Conservation (phyloP, 208 protist species). For the Trypanosoma cruzi region DNA sequence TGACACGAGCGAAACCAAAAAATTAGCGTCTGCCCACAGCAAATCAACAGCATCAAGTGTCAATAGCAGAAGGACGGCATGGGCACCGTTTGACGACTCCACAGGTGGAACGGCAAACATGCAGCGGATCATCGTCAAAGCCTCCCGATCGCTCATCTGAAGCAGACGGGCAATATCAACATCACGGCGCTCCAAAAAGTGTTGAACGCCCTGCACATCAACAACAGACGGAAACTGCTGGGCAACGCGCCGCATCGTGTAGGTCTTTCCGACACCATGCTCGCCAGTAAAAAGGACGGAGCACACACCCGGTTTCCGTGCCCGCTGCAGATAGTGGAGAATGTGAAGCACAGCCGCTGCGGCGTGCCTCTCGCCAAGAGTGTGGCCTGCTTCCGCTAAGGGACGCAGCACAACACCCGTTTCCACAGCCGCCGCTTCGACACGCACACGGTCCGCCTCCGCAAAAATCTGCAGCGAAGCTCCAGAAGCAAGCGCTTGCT, state of each 20-base stretch:
- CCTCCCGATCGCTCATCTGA: slow-evolving; percentile 49
- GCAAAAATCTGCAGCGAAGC: slow-evolving; percentile 19
- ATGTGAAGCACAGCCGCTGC: slow-evolving; percentile 9
- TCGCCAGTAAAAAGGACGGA: slow-evolving; percentile 32
- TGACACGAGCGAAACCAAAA: slow-evolving; percentile 35
- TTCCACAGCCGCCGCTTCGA: slow-evolving; percentile 8
- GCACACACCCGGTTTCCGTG: neutral
- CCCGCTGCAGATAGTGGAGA: neutral
- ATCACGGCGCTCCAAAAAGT: slow-evolving; percentile 41
- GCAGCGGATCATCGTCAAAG: slow-evolving; percentile 38
- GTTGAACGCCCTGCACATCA: neutral
- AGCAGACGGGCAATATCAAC: slow-evolving; percentile 50
- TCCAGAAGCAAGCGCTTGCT: slow-evolving; percentile 6
- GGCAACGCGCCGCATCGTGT: neutral
- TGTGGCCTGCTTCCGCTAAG: neutral
- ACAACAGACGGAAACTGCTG: slow-evolving; percentile 6
- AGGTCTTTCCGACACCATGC: slow-evolving; percentile 23
- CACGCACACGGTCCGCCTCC: slow-evolving; percentile 16
- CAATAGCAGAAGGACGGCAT: slow-evolving; percentile 32
- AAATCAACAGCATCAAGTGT: slow-evolving; percentile 50
- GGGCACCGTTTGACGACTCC: neutral
- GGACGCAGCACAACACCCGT: slow-evolving; percentile 1
- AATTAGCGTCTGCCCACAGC: slow-evolving; percentile 35
- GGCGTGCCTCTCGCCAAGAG: slow-evolving; percentile 11
- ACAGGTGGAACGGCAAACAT: slow-evolving; percentile 22